Base-by-base conservation (phyloP, 176 grass and related monocot species). In the Bromus sterilis region DNA sequence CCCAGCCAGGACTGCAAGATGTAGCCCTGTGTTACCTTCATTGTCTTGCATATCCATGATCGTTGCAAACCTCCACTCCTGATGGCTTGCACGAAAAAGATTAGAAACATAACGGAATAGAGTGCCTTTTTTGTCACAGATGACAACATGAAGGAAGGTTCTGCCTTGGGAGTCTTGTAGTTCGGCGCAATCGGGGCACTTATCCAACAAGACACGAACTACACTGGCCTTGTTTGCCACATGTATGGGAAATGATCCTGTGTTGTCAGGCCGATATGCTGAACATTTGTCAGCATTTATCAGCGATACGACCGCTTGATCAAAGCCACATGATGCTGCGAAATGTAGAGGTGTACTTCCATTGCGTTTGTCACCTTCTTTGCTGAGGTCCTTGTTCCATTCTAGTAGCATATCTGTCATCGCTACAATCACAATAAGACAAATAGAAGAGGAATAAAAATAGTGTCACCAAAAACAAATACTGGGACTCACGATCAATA, bases 11-110 rank as follows among this genome's bases (percentile, higher is more conserved):
- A 66, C 74, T 12, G 86, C 86, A 3, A 79, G 56, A 62, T 88
- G 86, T 30, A 88, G 28, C 0, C 13, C 65, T 6, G 86, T 84
- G 21, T 84, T 84, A 11, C 80, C 86, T 65, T 79, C 55, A 32
- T 34, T 5, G 70, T 88, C 74, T 25, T 24, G 62, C 11, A 56
- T 33, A 57, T 88, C 83, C 25, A 74, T 13, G 62, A 77, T 13
- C 7, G 26, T 21, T 6, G 9, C 51, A 64, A 78, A 9, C 32
- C 0, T 11, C 6, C 5, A 36, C 5, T 6, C 0, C n/a, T 6
- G 7, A 11, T 21, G 3, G 16, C 4, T 51, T 51, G 12, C 48
- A 51, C 14, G 48, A 20, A 51, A 51, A 13, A 51, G 16, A 15
- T 12, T 12, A 46, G 14, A 46, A 46, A 46, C 43, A 46, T 15